A percentile compares a stretch with the other conserved stretches of the same genome.
Conservation (phyloP, 306 rosid genomes). For the Sophora flavescens region DNA sequence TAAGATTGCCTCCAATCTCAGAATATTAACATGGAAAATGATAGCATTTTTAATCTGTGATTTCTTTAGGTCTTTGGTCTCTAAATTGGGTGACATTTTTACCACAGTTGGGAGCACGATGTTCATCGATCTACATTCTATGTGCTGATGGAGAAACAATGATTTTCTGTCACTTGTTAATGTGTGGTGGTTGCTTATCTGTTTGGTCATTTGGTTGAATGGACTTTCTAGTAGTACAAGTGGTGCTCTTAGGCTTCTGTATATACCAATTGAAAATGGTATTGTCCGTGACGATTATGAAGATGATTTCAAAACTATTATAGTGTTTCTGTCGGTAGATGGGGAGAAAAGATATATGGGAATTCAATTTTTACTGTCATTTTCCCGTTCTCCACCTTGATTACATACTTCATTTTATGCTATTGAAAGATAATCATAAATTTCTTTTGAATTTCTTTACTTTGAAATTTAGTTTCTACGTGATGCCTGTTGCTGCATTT, state of each 20-base stretch:
- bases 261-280: background rate
- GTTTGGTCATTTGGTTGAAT: background rate
- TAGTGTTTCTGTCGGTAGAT: too few relatives aligned
- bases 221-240: slow-evolving; percentile 13
- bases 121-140: background rate
- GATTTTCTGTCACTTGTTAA: background rate
- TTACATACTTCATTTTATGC: slow-evolving; percentile 8
- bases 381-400: background rate
- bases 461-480: too few relatives aligned
- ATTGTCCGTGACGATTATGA: background rate
- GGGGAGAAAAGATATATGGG: too few relatives aligned
- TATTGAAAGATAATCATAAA: slow-evolving; percentile 4
- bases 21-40: slow-evolving; percentile 13
- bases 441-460: background rate
- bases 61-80: background rate
- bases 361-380: too few relatives aligned
- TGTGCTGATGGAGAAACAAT: background rate
- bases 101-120: background rate
- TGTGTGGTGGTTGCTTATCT: background rate
- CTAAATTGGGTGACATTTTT: slow-evolving; percentile 4
- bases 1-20: slow-evolving; percentile 21
- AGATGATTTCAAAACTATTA: background rate
- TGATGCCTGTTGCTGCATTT: too few relatives aligned
- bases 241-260: background rate
- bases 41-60: background rate